These are phyloP conservation scores for Saccharomycopsis oosterbeekiorum DNA, from an alignment of 805 yeast genomes.

Conservation along the genomic window DNA sequence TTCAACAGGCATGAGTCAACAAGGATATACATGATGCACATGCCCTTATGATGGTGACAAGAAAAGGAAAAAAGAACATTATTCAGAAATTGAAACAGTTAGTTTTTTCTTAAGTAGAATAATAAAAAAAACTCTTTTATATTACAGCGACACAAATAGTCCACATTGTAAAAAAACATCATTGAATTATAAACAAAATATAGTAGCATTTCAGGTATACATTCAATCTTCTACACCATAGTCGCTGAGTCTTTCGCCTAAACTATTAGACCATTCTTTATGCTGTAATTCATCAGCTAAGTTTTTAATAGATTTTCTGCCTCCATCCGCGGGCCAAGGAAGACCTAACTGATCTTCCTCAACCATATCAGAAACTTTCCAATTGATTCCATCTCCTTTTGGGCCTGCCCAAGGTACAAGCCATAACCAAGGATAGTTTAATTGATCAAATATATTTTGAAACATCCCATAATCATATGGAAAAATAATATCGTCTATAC, in stretches of 20 bases:
- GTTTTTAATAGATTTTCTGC: constrained; percentile 30
- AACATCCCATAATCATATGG: constrained; percentile 72
- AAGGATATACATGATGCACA: not conserved
- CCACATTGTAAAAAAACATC: no score
- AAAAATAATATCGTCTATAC: constrained; percentile 60
- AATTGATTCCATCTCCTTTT: constrained; percentile 47
- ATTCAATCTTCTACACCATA: constrained; percentile 80
- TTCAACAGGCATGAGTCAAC: not conserved
- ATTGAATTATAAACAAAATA: not conserved
- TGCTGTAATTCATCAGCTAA: not conserved
- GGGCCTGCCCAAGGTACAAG: constrained; percentile 63
- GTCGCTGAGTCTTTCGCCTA: constrained; percentile 79
- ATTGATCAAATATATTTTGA: constrained; percentile 39
- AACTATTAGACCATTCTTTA: constrained; percentile 51
- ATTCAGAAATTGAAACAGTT: not conserved
- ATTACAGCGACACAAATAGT: not conserved
- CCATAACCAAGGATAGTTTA: constrained; percentile 64
- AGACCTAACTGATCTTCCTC: constrained; percentile 51
- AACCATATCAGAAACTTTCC: constrained; percentile 41
- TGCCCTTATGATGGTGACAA: not conserved
- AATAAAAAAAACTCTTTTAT: not conserved
- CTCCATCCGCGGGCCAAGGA: constrained; percentile 95
- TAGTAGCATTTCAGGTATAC: constrained; percentile 25
- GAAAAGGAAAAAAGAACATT: not conserved
- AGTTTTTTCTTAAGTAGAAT: no score